phyloP scores from a whole-genome alignment of 768 basidiomycete genomes.

The Chalciporus pseudorubinellus region DNA sequence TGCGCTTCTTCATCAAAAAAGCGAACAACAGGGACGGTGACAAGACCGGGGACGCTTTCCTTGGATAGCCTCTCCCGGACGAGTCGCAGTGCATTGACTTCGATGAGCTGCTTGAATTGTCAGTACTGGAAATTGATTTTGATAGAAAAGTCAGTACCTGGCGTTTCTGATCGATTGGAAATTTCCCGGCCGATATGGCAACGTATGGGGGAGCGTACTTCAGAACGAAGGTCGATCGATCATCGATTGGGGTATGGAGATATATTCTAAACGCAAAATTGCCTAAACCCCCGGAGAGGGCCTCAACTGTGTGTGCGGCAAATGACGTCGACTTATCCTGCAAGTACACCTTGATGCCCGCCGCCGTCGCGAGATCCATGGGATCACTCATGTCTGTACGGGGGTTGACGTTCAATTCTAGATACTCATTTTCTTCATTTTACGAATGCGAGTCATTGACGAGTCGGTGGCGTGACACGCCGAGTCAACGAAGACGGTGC shows the following conservation, averaged over 20 bases:
- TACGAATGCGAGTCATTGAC: not conserved
- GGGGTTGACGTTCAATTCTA: too few relatives aligned
- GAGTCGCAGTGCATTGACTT: conserved; percentile 49
- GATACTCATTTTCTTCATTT: too few relatives aligned
- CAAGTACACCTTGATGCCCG: conserved; percentile 44
- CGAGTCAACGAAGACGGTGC: too few relatives aligned
- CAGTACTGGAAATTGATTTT: not conserved
- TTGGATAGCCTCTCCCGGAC: conserved; percentile 35
- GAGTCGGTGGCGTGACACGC: too few relatives aligned
- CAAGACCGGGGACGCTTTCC: conserved; percentile 32
- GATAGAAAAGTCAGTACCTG: conserved; percentile 42
- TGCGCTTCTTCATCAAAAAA: conserved; percentile 47
- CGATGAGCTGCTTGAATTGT: conserved; percentile 38
- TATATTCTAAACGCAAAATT: conserved; percentile 62
- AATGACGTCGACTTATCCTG: conserved; percentile 40
- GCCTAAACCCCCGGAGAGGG: conserved; percentile 49
- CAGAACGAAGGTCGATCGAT: conserved; percentile 47
- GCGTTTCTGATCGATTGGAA: conserved; percentile 44
- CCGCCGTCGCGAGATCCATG: conserved; percentile 28
- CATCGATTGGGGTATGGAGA: conserved; percentile 40
- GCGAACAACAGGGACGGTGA: conserved; percentile 49
- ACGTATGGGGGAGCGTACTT: conserved; percentile 56
- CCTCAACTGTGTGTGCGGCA: conserved; percentile 37
- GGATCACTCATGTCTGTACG: conserved; percentile 7
- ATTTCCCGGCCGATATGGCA: conserved; percentile 19